These are phyloP conservation scores for Westerdykella ornata DNA, from an alignment of 2,329 filamentous ascomycete genomes.

Conservation along the genomic window DNA sequence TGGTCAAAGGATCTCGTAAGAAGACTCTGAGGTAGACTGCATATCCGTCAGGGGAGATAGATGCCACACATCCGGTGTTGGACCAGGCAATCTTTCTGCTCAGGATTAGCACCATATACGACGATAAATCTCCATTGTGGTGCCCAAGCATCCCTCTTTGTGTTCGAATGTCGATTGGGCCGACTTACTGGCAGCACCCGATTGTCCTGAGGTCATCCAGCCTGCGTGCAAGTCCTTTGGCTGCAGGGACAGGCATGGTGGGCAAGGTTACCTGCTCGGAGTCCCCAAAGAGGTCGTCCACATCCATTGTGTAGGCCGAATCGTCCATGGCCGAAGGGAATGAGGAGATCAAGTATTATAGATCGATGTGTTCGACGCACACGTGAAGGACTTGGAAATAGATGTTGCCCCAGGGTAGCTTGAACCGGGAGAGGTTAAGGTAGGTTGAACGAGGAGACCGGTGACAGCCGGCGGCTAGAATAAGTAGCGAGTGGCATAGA, in stretches of 20 bases:
- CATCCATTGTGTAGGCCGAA: slow-evolving; percentile 45
- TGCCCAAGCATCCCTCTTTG: neutral
- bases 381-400: no score
- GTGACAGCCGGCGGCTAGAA: no score
- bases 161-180: no score
- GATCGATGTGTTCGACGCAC: no score
- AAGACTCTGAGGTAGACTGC: slow-evolving; percentile 67
- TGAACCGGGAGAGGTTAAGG: no score
- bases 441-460: no score
- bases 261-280: slow-evolving; percentile 54
- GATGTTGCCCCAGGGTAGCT: no score
- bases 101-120: neutral
- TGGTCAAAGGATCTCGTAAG: slow-evolving; percentile 60
- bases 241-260: slow-evolving; percentile 49
- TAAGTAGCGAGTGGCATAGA: no score
- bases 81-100: slow-evolving; percentile 79
- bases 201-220: slow-evolving; percentile 68
- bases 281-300: slow-evolving; percentile 46
- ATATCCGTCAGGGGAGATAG: slow-evolving; percentile 65
- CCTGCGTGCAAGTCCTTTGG: slow-evolving; percentile 63
- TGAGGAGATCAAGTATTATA: neutral
- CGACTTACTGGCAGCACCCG: slow-evolving; percentile 74
- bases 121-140: neutral
- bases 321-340: slow-evolving; percentile 51
- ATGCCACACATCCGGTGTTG: slow-evolving; percentile 75